Conservation (phyloP, 1,139 yeast species). For the Debaryomyces robertsiae region DNA sequence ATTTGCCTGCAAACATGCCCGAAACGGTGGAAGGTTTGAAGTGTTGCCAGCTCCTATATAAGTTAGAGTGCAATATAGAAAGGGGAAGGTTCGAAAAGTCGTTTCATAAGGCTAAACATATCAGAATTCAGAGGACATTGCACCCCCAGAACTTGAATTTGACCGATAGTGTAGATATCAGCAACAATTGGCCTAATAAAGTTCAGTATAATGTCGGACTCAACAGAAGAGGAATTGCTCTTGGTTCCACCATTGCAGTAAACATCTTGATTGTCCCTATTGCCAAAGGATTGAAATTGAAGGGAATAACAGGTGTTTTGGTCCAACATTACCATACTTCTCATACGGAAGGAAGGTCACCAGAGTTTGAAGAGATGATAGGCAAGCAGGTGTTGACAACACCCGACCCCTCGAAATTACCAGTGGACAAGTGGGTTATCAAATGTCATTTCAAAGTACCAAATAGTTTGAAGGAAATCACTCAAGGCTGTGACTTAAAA, state of each 20-base stretch:
- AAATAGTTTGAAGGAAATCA: conserved; percentile 48
- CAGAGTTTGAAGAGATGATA: conserved; percentile 43
- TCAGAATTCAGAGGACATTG: conserved; percentile 51
- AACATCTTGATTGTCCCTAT: conserved; percentile 59
- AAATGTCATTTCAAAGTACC: conserved; percentile 55
- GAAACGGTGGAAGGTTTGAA: conserved; percentile 70
- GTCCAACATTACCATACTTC: conserved; percentile 51
- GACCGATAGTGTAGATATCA: conserved; percentile 58
- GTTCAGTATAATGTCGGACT: conserved; percentile 63
- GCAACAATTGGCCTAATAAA: conserved; percentile 66
- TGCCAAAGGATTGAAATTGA: conserved; percentile 54
- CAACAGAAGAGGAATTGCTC: conserved; percentile 59
- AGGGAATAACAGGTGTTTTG: conserved; percentile 50
- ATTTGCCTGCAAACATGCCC: conserved; percentile 59
- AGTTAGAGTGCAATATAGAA: conserved; percentile 56
- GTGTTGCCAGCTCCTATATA: conserved; percentile 59
- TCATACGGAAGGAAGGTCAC: conserved; percentile 44
- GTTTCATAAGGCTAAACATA: conserved; percentile 33
- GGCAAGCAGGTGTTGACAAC: conserved; percentile 33
- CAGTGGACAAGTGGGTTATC: conserved; percentile 54
- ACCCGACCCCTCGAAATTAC: conserved; percentile 29
- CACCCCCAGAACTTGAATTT: conserved; percentile 53
- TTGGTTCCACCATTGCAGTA: conserved; percentile 59
- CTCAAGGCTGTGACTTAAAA: conserved; percentile 59
- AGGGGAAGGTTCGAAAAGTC: conserved; percentile 53